Evolutionary conservation across 2,329 filamentous ascomycete genomes (phyloP), one percentile per base, ranked within the genome.

Genomic region (Xenoacremonium recifei): DNA sequence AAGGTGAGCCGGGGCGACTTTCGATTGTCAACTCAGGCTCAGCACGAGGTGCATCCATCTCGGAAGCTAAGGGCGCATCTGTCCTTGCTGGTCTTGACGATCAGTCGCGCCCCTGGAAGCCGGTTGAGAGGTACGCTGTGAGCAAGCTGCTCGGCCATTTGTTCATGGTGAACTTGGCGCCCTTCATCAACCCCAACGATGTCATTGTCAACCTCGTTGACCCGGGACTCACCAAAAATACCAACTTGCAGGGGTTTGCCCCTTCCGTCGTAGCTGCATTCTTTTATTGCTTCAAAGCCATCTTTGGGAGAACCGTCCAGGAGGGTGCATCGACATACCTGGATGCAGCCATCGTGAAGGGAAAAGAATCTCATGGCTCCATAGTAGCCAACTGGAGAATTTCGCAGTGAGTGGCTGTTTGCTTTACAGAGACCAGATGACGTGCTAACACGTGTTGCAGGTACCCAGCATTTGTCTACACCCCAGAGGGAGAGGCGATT

Each of bases 281-380:
- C 6, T 31, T 41, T 12, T 45, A 29, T 12, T 32, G 18, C 4
- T 15, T 48, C 4, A 49, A 43, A 11, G 38, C 43, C 2, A 16
- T 42, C 10, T 37, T 40, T 15, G 45, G 42, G 0, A 31, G 35
- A 16, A 33, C 36, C 1, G 27, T 44, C 4, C 21, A 38, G 4
- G 25, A 42, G n/a, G 45, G 42, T 3, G 48, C 45, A 7, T 45
- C 36, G 13, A 50, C 38, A 11, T 46, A 46, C 18, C 17, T 48
- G 18, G 43, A 51, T 27, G 43, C 42, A 2, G 23, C 39, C 3
- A 34, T 40, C 3, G 37, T 35, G 6, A 35, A 41, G n/a, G 42
- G 36, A 7, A 36, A 42, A 30, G 48, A 51, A 7, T 35, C 37
- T 5, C 48, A 51, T 10, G 42, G 48, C 4, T 38, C 38, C 23